Conservation (phyloP, 1,284 basidiomycete species). For the Melampsora larici-populina region DNA sequence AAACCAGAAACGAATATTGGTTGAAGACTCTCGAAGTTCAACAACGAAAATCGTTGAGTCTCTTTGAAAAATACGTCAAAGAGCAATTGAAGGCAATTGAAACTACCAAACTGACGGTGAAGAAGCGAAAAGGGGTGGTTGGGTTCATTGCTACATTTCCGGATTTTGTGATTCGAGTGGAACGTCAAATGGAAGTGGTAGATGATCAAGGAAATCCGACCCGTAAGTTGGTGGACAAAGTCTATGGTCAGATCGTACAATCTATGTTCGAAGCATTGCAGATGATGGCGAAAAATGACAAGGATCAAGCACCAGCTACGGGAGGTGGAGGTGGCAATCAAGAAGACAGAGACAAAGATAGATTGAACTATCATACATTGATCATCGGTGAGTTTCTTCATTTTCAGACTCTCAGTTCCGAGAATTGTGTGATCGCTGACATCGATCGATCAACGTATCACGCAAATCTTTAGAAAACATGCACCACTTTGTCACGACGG, state of each 20-base stretch:
- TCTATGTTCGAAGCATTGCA: slow-evolving; percentile 88
- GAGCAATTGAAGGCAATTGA: slow-evolving; percentile 88
- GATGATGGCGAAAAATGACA: slow-evolving; percentile 88
- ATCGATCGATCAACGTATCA: no score
- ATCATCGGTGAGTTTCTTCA: slow-evolving; percentile 76
- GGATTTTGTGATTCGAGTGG: slow-evolving; percentile 76
- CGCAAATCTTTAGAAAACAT: slow-evolving; percentile 71
- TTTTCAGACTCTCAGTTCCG: no score
- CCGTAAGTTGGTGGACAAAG: slow-evolving; percentile 70
- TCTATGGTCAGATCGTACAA: slow-evolving; percentile 81
- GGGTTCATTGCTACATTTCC: slow-evolving; percentile 92
- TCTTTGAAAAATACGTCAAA: slow-evolving; percentile 49
- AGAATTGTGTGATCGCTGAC: no score
- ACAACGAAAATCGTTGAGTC: slow-evolving; percentile 17
- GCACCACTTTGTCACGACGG: slow-evolving; percentile 84
- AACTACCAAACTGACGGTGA: slow-evolving; percentile 81
- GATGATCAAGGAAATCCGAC: slow-evolving; percentile 59
- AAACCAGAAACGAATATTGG: slow-evolving; percentile 63
- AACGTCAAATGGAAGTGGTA: slow-evolving; percentile 73
- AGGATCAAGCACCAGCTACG: slow-evolving; percentile 58
- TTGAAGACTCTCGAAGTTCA: slow-evolving; percentile 28
- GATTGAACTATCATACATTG: slow-evolving; percentile 92
- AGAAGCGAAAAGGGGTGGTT: slow-evolving; percentile 87
- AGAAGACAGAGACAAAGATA: slow-evolving; percentile 66
- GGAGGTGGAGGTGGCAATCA: slow-evolving; percentile 60